Base-by-base conservation (phyloP, 225 moss, liverwort and hornwort genomes). In the Takakia lepidozioides region DNA sequence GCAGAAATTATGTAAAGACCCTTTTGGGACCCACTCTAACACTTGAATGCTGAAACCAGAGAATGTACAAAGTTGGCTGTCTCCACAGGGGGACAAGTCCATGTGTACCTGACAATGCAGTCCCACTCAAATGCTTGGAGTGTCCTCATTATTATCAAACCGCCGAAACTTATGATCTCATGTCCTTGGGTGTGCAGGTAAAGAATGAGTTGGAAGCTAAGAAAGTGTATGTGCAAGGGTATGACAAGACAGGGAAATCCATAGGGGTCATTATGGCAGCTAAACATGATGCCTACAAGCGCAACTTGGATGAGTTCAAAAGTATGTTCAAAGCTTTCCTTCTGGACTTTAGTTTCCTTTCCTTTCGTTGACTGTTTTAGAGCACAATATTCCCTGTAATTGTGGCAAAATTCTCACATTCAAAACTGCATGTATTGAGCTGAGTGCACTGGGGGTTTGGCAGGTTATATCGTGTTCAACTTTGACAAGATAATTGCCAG, bases 221-320 rank as follows among this genome's bases (percentile, higher is more conserved):
- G 63, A 83, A 78, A 36, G 71, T 74, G 18, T 83, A 55, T 19
- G 61, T 83, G 19, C 83, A 83, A 39, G 83, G 83, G 20, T 40
- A 38, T 26, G 78, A 78, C 59, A 78, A 60, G 52, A 14, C 18
- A 2, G 71, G 78, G 22, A 61, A 71, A 15, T 71, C 83, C 3
- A 29, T 83, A 19, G 70, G 49, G 30, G 22, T 78, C 11, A 56
- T 71, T 17, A 1, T 55, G 49, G 83, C 74, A 36, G 37, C 47
- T 29, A 83, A 74, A 63, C 83, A 83, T 50, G 67, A 74, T 43
- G 71, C 68, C 18, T 46, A 65, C 49, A 81, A 75, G 42, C 60
- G 74, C 4, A 56, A 83, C 34, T 53, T 74, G 29, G 73, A 83
- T 19, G 78, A 73, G 58, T 83, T 78, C 37, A 83, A 83, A 71